Base-by-base conservation (phyloP, 106 monocot genomes). In the Dendrobium catenatum region DNA sequence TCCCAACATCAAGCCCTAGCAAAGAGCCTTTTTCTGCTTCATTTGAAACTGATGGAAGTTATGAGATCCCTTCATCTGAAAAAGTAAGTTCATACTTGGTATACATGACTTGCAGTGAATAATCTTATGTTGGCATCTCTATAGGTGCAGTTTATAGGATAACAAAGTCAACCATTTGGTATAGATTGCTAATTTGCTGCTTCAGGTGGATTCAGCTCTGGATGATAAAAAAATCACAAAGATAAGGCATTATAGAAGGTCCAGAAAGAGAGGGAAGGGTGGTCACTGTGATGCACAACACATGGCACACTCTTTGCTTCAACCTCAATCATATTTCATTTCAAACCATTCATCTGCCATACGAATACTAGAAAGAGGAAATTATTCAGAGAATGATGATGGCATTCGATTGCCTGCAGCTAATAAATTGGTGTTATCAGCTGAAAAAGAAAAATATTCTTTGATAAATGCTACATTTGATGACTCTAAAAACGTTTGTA, bases 81-180 rank as follows among this genome's bases (percentile, higher is more conserved):
- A 42, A 43, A 16, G 74, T 74, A 74, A 74, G 74, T 74, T 18
- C 44, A 7, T 5, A 19, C 70, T 11, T 42, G n/a, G n/a, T 13
- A 8, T 19, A 74, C 19, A 19, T 43, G 43, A 74, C 5, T 74
- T 44, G 7, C 40, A 68, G 0, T 4, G 37, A 43, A 74, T 44
- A 24, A 74, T 74, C 42, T 74, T 74, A 74, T 42, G 74, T 42
- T 74, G 74, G 22, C 61, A 61, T 61, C n/a, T 3, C 22, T 61
- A 4, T 6, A 1, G 22, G 22, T 22, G 22, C 1, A 22, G 22
- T 5, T 22, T 61, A 61, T n/a, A 20, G 4, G 4, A 74, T 74
- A 74, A 37, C 13, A 37, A 70, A 33, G 70, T 70, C 16, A 37
- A 24, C 11, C 67, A 68, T 73, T 43, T 46, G 9, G 5, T 75